phyloP scores from a whole-genome alignment of 495 filamentous ascomycete species.

The Trichoderma virens region DNA sequence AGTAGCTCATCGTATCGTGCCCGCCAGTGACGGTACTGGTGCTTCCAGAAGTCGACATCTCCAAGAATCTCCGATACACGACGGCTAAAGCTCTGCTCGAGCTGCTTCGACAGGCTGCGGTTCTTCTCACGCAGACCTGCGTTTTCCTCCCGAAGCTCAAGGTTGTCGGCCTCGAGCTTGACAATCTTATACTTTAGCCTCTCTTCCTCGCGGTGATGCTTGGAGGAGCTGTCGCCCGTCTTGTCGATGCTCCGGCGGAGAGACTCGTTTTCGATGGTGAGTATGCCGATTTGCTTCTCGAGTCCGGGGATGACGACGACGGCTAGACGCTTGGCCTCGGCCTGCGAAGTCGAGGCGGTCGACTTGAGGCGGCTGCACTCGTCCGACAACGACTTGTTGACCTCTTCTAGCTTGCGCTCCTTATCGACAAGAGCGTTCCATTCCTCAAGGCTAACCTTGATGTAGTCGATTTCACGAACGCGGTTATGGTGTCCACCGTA shows the following conservation, averaged over 20 bases:
- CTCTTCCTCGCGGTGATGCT: conserved; percentile 16
- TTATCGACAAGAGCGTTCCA: conserved; percentile 14
- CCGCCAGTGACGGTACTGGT: not conserved
- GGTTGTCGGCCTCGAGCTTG: conserved; percentile 8
- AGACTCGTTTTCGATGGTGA: conserved; percentile 13
- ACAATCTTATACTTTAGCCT: conserved; percentile 14
- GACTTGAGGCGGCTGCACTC: conserved; percentile 14
- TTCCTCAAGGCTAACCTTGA: conserved; percentile 18
- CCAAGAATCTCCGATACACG: conserved; percentile 8
- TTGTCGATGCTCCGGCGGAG: conserved; percentile 11
- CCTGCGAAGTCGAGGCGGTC: conserved; percentile 6
- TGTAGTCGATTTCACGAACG: conserved; percentile 21
- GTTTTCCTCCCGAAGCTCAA: conserved; percentile 3
- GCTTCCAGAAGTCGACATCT: not conserved
- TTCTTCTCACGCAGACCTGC: conserved; percentile 4
- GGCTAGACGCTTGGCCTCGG: conserved; percentile 11
- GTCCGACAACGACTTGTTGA: conserved; percentile 16
- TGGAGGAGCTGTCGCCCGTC: conserved; percentile 9
- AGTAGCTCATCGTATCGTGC: not conserved
- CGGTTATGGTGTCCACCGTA: conserved; percentile 7
- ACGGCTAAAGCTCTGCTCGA: conserved; percentile 4
- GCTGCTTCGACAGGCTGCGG: not conserved
- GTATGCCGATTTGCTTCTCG: conserved; percentile 12
- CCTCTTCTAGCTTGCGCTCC: conserved; percentile 12
- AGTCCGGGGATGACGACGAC: conserved; percentile 13